Evolutionary conservation across 768 basidiomycete genomes (phyloP), one percentile per base, ranked within the genome.

Genomic region (Rhodotorula paludigena): DNA sequence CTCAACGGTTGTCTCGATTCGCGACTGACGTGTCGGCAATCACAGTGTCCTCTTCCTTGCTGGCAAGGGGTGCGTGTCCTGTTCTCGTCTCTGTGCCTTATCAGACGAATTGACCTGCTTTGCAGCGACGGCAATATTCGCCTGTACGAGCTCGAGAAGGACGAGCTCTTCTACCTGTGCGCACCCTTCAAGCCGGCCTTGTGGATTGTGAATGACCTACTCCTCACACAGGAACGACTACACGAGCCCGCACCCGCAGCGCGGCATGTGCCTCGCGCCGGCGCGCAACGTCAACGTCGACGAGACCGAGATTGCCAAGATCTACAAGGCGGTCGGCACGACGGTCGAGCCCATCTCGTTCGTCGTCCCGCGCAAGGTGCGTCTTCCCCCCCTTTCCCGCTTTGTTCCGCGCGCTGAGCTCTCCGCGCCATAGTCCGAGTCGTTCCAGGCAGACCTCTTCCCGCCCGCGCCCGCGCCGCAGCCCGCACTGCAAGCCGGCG

Each of bases 381-480:
- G 83, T 15, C 28, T 18, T 35, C 41, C 25, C 41, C 6, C 38
- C 15, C 57, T 45, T 30, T 25, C 49, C 16, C 30, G 58, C 30
- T 14, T 48, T 25, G 4, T 48, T 2, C 20, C n/a, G 39, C 12
- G n/a, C 10, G 5, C 47, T 28, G 25, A 12, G 12, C 36, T 21
- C 48, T 7, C n/a, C 52, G 12, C 9, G 18, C 21, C n/a, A 9
- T 77, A 92, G 89, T 84, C 92, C 44, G 92, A 98, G 64, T 86
- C 87, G 9, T 98, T 97, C 89, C 94, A 98, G 79, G 87, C 91
- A 21, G 94, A 97, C 78, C 94, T 98, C 78, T 98, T 85, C 83
- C 94, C 96, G 9, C 89, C 90, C 15, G 94, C 92, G 1, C 86
- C 86, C 0, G 90, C 91, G 9, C 78, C 82, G 63, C 89, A 93